A percentile compares a stretch with the other conserved stretches of the same genome.
These are phyloP conservation scores for Ceratobasidium papillatum DNA, from an alignment of 1,284 basidiomycete species.

Conservation along the genomic window DNA sequence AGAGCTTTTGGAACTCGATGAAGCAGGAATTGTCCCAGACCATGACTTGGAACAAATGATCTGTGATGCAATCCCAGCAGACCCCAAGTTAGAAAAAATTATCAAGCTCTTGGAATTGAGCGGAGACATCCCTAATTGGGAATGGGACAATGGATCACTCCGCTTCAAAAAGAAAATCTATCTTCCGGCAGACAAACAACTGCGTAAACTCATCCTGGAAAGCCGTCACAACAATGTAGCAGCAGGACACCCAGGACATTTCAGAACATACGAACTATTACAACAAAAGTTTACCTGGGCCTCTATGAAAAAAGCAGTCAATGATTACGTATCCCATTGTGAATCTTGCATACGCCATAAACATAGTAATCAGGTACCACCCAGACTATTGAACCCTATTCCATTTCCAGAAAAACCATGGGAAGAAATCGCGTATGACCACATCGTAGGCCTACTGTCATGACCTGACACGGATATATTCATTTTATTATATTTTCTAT, in stretches of 20 bases:
- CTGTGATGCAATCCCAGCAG: too few relatives aligned
- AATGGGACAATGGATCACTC: not conserved
- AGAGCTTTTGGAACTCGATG: too few relatives aligned
- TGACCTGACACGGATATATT: too few relatives aligned
- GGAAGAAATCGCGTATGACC: constrained; percentile 14
- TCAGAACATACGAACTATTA: not conserved
- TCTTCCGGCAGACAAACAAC: not conserved
- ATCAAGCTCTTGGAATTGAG: not conserved
- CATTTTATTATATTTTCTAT: too few relatives aligned
- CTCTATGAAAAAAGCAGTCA: not conserved
- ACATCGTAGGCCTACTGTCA: not conserved
- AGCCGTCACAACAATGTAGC: constrained; percentile 49
- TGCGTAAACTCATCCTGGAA: not conserved
- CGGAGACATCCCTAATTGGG: not conserved
- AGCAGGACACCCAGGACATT: not conserved
- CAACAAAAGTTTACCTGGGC: not conserved
- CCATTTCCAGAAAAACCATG: not conserved
- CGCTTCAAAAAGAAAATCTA: not conserved
- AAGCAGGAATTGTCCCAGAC: too few relatives aligned
- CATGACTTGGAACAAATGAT: too few relatives aligned
- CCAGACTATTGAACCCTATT: not conserved
- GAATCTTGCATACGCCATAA: constrained; percentile 21
- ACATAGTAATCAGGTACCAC: too few relatives aligned
- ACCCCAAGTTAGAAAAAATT: too few relatives aligned
- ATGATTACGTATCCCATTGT: constrained; percentile 26